phyloP scores from a whole-genome alignment of 768 basidiomycete species.

The Nidularia sp. region DNA sequence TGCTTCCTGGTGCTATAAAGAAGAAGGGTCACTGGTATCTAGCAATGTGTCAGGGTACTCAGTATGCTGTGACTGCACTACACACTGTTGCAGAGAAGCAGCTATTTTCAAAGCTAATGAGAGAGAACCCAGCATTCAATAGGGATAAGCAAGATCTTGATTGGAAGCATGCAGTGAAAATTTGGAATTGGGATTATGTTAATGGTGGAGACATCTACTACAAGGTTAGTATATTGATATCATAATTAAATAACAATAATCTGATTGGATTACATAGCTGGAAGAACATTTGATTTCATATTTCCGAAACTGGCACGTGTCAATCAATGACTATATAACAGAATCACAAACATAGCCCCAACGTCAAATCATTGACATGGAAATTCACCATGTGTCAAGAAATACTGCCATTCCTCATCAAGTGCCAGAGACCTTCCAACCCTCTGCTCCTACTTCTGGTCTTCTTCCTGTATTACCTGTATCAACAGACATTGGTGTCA shows the following conservation, averaged over 20 bases:
- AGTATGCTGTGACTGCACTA: slow-evolving; percentile 19
- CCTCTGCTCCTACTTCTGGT: no score
- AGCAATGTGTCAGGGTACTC: slow-evolving; percentile 17
- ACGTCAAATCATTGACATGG: not conserved
- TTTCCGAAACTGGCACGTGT: not conserved
- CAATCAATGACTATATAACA: not conserved
- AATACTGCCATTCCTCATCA: no score
- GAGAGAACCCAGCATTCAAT: not conserved
- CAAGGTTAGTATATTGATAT: not conserved
- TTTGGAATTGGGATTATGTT: not conserved
- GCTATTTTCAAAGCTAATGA: slow-evolving; percentile 12
- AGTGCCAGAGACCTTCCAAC: no score
- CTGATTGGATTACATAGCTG: not conserved
- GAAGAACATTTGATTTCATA: not conserved
- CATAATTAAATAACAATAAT: not conserved
- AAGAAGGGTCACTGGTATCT: slow-evolving; percentile 13
- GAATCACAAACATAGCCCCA: not conserved
- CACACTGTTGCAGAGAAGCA: slow-evolving; percentile 16
- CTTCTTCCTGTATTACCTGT: no score
- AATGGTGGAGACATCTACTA: not conserved
- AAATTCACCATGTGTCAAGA: not conserved
- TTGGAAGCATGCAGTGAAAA: not conserved
- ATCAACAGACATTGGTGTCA: no score
- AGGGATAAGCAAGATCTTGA: not conserved
- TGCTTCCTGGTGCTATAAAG: not conserved